These are phyloP conservation scores for Pleurozium schreberi DNA, from an alignment of 225 moss, liverwort and hornwort genomes.

Conservation along the genomic window DNA sequence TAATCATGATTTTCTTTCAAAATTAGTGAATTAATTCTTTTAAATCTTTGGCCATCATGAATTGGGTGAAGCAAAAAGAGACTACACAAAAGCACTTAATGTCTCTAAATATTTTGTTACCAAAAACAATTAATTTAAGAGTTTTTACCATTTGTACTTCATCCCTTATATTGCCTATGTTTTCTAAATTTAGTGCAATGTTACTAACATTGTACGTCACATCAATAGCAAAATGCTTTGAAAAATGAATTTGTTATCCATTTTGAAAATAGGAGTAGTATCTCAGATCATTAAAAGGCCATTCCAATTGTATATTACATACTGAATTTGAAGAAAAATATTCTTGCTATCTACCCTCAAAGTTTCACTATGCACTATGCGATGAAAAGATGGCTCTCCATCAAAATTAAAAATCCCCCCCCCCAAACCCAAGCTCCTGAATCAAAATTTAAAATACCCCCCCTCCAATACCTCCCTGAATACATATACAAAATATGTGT, in stretches of 20 bases:
- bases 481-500: too few species aligned
- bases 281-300: not conserved
- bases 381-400: too few species aligned
- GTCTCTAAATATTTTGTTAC: too few species aligned
- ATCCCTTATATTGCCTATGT: rapidly evolving
- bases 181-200: not conserved
- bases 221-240: rapidly evolving
- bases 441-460: too few species aligned
- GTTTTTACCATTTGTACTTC: rapidly evolving
- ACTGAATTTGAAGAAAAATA: not conserved
- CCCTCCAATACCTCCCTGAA: too few species aligned
- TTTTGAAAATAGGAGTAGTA: not conserved
- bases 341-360: not conserved
- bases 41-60: not conserved
- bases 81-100: too few species aligned
- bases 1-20: too few species aligned
- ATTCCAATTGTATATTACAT: not conserved
- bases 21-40: too few species aligned
- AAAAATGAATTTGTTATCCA: not conserved
- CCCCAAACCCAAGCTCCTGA: too few species aligned
- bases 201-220: not conserved
- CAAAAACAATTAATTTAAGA: not conserved
- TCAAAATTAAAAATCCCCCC: too few species aligned
- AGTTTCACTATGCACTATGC: not conserved
- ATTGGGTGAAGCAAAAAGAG: not conserved